Conservation (phyloP, 345 rosid species). For the Trapa incisa region DNA sequence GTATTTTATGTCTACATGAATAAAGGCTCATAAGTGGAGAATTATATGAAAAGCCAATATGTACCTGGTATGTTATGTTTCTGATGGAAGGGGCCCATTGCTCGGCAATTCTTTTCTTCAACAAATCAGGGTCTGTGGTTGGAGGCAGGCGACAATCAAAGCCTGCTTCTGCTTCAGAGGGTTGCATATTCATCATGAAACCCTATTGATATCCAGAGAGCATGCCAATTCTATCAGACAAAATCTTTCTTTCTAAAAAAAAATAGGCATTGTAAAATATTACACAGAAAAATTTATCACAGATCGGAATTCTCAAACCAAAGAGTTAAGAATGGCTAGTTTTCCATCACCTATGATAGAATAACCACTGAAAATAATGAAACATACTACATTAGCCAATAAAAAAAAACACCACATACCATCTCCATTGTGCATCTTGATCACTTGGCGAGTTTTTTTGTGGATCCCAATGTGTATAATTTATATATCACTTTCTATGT, state of each 20-base stretch:
- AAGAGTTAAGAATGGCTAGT: too few relatives aligned
- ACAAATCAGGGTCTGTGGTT: constrained; percentile 43
- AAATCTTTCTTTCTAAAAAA: background rate
- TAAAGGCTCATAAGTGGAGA: background rate
- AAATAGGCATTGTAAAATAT: background rate
- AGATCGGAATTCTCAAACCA: background rate
- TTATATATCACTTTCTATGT: too few relatives aligned
- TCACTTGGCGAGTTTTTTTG: too few relatives aligned
- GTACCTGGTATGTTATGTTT: constrained; percentile 66
- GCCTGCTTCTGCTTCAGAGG: constrained; percentile 92
- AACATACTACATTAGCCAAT: background rate
- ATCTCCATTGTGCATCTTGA: too few relatives aligned
- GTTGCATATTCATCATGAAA: constrained; percentile 88
- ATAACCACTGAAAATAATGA: background rate
- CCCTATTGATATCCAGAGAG: constrained; percentile 29
- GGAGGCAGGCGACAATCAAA: constrained; percentile 79
- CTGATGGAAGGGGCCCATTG: constrained; percentile 85
- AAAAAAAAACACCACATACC: too few relatives aligned
- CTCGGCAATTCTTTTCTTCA: constrained; percentile 51
- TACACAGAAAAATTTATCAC: background rate
- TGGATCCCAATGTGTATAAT: too few relatives aligned
- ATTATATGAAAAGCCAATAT: background rate
- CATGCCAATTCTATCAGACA: background rate
- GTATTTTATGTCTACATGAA: background rate
- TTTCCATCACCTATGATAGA: too few relatives aligned